Evolutionary conservation across 805 yeast species (phyloP).

Genomic region (Priceomyces carsonii): DNA sequence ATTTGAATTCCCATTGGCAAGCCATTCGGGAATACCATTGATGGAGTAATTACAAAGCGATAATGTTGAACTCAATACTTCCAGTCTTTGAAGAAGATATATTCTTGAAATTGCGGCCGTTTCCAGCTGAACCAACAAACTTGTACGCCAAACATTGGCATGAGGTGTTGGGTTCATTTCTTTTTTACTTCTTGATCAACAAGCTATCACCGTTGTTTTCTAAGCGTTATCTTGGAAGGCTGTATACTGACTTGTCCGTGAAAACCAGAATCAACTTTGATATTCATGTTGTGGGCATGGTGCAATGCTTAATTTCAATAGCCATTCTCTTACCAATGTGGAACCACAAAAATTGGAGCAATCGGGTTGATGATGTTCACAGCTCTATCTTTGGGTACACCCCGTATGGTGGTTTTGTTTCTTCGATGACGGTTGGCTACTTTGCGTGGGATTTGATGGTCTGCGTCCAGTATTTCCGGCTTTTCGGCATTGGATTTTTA

Average conservation of each 20-base stretch:
- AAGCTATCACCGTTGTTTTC: slow-evolving; percentile 53
- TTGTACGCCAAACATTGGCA: slow-evolving; percentile 64
- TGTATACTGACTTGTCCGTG: slow-evolving; percentile 49
- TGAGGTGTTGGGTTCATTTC: slow-evolving; percentile 62
- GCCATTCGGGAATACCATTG: background rate
- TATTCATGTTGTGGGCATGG: slow-evolving; percentile 85
- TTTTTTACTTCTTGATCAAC: slow-evolving; percentile 61
- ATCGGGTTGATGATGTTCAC: slow-evolving; percentile 41
- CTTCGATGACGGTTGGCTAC: slow-evolving; percentile 78
- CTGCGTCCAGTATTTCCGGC: slow-evolving; percentile 58
- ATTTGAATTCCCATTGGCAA: background rate
- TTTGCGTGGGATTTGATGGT: slow-evolving; percentile 86
- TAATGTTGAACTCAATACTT: slow-evolving; percentile 7
- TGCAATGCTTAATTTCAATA: slow-evolving; percentile 74
- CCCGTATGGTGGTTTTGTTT: slow-evolving; percentile 74
- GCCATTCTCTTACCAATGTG: slow-evolving; percentile 63
- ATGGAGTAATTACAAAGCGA: background rate
- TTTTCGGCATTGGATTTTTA: slow-evolving; percentile 81
- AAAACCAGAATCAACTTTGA: slow-evolving; percentile 74
- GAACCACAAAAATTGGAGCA: slow-evolving; percentile 48
- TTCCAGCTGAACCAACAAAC: slow-evolving; percentile 44
- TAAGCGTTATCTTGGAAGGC: slow-evolving; percentile 47
- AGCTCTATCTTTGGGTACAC: slow-evolving; percentile 59
- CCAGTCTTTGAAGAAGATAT: slow-evolving; percentile 42
- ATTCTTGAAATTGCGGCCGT: slow-evolving; percentile 45